Base-by-base conservation (phyloP, 2,329 filamentous ascomycete genomes). In the Aspergillus terreus region DNA sequence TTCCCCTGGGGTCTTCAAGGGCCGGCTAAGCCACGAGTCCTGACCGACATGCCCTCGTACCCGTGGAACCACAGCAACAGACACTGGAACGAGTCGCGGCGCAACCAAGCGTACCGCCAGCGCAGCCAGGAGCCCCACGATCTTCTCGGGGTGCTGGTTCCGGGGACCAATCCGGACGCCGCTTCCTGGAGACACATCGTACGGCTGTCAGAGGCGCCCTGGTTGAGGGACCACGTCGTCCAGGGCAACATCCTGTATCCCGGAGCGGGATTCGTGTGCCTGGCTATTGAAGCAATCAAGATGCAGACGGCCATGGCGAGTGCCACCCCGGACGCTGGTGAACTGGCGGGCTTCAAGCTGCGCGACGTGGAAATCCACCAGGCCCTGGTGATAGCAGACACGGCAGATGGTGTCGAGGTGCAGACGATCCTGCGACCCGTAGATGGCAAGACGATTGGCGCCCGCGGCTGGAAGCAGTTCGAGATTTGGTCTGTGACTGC, bases 181-280 rank as follows among this genome's bases (percentile, higher is more conserved):
- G 60, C 67, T 0, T 56, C 47, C 32, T 80, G 78, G 78, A 66
- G 76, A 7, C 74, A 76, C 46, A 63, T 76, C 15, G 63, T 79
- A 9, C 66, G 69, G 0, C 48, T 74, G 0, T 49, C 43, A 0
- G 56, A 62, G 12, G 38, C 52, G 25, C 58, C 59, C 1, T 81
- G 78, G 78, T 53, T 80, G 1, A 58, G 63, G 1, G 73, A 80
- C 44, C 77, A 80, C 49, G 62, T 21, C 10, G 44, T 46, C 32
- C 46, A 57, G 15, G 50, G 46, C 3, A 41, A 45, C 2, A 47
- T 54, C 10, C 25, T 63, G 4, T 64, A 60, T 38, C 61, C 63
- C 1, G 53, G 43, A 10, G 52, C 56, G 1, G 60, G 58, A 4
- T 57, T 58, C 33, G 38, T 58, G 11, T 55, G 54, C 7, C 61